Base-by-base conservation (phyloP, 345 rosid genomes). In the Populus pruinosa region DNA sequence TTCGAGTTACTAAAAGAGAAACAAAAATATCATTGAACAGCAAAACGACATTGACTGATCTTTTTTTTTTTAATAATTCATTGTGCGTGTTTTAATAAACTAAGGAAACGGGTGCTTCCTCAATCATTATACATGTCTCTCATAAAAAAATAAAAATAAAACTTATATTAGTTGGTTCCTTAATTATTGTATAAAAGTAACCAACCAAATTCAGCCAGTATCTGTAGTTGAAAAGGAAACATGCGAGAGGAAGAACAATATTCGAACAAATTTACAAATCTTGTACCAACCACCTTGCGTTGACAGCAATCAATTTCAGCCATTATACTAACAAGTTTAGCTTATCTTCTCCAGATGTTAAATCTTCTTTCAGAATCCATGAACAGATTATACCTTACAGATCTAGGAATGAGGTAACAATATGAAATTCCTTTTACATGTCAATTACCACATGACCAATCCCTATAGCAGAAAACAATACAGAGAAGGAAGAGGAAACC, bases 401-500 rank as follows among this genome's bases (percentile, higher is more conserved):
- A 62, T 35, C 44, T 12, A 18, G 38, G n/a, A 70, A 61, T 35
- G 39, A 68, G 56, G 77, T 29, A 47, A 25, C 25, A 36, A 33
- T 8, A 31, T 55, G 61, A 31, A 66, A 14, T 21, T 25, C 27
- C 17, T 13, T 53, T 13, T 49, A 43, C 36, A 25, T 31, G 29
- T 69, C 20, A 8, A 49, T 8, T 59, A 41, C 31, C 20, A 59
- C 25, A 55, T 56, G 13, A 29, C 38, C 23, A 70, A 75, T 33
- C 56, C 77, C 21, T 36, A 3, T 36, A 67, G 36, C 36, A 53
- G 8, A 18, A 68, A 73, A 73, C 18, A 44, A 53, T 14, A 21
- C 36, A 7, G 72, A 64, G 56, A 67, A 47, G 56, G 72, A 21
- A 79, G 70, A 27, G 17, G 74, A 39, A 69, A 90, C 96, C 91